Base-by-base conservation (phyloP, 2,329 filamentous ascomycete genomes). In the Fonsecaea nubica region DNA sequence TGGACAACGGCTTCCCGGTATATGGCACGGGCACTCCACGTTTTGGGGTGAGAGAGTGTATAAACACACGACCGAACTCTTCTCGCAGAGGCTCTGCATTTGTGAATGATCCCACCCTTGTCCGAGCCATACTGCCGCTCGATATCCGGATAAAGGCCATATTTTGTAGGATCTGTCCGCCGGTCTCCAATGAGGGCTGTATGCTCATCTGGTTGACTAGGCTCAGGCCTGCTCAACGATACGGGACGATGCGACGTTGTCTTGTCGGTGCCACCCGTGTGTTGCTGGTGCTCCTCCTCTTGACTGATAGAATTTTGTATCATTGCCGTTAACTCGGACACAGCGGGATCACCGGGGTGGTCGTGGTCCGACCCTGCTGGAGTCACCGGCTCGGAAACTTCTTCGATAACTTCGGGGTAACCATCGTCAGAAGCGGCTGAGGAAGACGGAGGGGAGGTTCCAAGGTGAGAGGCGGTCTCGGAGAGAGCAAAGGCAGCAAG, bases 401-500 rank as follows among this genome's bases (percentile, higher is more conserved):
- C 89, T 58, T 82, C 76, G 62, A 91, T 90, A 4, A 82, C 82
- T 45, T 85, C 81, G 9, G 69, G 67, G 60, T 72, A 57, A 9
- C 65, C 68, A 63, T 70, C 71, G n/a, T 73, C 70, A 30, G 65
- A 69, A 30, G 55, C 38, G 3, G 60, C 42, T 21, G 61, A 50
- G 18, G 62, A 62, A 30, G 40, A 57, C 33, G 55, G 66, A 45
- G 61, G 66, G 61, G 66, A 68, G 65, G 67, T 71, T 15, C 63
- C 69, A 21, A 62, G 62, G 32, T 58, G 58, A 15, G 67, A 66
- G 59, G 65, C 58, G 42, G 60, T 71, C 48, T 91, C 87, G 45
- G 89, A 89, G 33, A 97, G 85, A 58, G 92, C 89, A 76, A 93
- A 92, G 18, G 87, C 92, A 52, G 93, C 93, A 64, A 97, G 84